These are phyloP conservation scores for Botrytis cinerea DNA, from an alignment of 2,329 filamentous ascomycete species.

Conservation along the genomic window DNA sequence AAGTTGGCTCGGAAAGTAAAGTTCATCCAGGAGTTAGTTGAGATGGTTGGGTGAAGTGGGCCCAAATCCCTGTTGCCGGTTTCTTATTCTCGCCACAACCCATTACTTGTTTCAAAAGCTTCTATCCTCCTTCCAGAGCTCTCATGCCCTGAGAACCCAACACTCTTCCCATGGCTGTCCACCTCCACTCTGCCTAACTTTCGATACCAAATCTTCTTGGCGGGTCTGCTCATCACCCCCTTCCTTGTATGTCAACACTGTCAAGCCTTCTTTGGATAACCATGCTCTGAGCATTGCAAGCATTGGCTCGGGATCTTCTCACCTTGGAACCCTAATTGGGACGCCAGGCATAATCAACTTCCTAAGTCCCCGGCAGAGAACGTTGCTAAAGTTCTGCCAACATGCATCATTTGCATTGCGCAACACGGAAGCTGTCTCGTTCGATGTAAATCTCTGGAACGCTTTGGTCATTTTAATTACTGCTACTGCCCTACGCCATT, in stretches of 20 bases:
- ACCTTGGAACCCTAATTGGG: constrained; percentile 33
- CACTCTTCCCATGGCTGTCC: constrained; percentile 5
- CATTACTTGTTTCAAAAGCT: constrained; percentile 33
- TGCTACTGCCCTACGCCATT: constrained; percentile 33
- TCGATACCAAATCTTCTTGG: constrained; percentile 16
- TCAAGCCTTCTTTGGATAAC: constrained; percentile 8
- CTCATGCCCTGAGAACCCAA: constrained; percentile 28
- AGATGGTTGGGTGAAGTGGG: constrained; percentile 22
- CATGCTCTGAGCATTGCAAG: constrained; percentile 26
- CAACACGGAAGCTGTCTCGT: constrained; percentile 50
- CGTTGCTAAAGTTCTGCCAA: constrained; percentile 26
- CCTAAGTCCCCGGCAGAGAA: constrained; percentile 35
- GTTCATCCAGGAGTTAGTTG: constrained; percentile 26
- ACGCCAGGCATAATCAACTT: constrained; percentile 23
- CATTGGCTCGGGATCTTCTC: constrained; percentile 34
- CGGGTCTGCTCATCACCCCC: constrained; percentile 9
- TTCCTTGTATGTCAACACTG: constrained; percentile 18
- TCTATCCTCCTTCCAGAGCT: constrained; percentile 37
- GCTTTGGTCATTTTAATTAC: constrained; percentile 47
- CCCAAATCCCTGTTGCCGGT: constrained; percentile 15
- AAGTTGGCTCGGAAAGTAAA: constrained; percentile 12
- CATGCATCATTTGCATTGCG: constrained; percentile 28
- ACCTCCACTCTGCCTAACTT: constrained; percentile 18
- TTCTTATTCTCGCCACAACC: constrained; percentile 22
- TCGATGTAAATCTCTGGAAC: constrained; percentile 51